A percentile compares a stretch with the other conserved stretches of the same genome.
phyloP scores from a whole-genome alignment of 2,329 filamentous ascomycete genomes.

The Microthyrium microscopicum region DNA sequence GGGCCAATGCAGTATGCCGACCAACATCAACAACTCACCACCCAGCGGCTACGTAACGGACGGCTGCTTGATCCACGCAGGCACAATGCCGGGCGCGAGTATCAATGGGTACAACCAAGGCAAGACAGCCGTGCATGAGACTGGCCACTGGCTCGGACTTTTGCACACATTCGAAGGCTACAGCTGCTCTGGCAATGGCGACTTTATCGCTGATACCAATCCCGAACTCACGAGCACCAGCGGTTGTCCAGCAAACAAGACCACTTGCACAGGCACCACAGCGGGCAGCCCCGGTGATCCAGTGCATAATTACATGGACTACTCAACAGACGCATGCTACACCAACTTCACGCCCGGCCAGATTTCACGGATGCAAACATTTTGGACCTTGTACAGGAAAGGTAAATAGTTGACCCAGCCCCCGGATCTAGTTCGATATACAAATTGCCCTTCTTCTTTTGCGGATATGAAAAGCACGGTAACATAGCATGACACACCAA shows the following conservation, averaged over 20 bases:
- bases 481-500: no score
- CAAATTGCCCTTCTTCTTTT: no score
- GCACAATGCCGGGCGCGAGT: conserved; percentile 32
- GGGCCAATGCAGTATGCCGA: conserved; percentile 36
- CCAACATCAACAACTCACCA: conserved; percentile 18
- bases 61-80: conserved; percentile 34
- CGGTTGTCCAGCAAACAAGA: conserved; percentile 29
- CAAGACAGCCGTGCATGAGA: conserved; percentile 31
- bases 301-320: conserved; percentile 8
- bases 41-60: conserved; percentile 25
- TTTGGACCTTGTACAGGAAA: conserved; percentile 2
- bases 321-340: conserved; percentile 6
- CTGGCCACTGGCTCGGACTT: conserved; percentile 30
- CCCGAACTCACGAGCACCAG: conserved; percentile 29
- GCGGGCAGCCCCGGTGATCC: background rate
- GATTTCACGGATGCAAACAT: conserved; percentile 3
- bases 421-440: no score
- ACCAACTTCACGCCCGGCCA: conserved; percentile 5
- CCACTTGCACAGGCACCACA: background rate
- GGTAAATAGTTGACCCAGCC: no score
- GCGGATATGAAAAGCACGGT: no score
- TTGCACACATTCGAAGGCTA: conserved; percentile 31
- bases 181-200: conserved; percentile 26
- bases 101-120: conserved; percentile 29
- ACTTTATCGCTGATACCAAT: conserved; percentile 28